A percentile compares a stretch with the other conserved stretches of the same genome.
phyloP scores from a whole-genome alignment of 495 filamentous ascomycete species.

The Penicillium cinerascens region DNA sequence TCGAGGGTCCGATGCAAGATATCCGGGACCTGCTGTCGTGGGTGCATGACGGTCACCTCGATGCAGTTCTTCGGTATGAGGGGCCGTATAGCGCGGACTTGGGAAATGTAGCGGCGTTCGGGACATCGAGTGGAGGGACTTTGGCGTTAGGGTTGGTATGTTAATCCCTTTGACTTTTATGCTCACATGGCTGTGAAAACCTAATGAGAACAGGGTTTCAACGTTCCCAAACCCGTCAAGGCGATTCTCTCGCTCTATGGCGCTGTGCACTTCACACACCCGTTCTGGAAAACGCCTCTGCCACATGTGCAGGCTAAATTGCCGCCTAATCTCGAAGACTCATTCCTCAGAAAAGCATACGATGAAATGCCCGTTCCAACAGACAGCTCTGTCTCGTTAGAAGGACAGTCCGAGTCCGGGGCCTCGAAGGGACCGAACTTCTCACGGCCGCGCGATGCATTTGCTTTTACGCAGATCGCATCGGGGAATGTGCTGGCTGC shows the following conservation, averaged over 20 bases:
- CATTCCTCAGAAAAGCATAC: conserved; percentile 27
- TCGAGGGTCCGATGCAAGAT: conserved; percentile 30
- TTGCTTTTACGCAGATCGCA: conserved; percentile 35
- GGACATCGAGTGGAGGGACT: conserved; percentile 31
- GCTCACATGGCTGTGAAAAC: neutral
- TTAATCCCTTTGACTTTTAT: neutral
- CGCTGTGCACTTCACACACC: conserved; percentile 31
- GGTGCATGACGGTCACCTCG: conserved; percentile 25
- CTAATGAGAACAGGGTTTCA: conserved; percentile 21
- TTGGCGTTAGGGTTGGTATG: conserved; percentile 30
- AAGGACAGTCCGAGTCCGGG: conserved; percentile 26
- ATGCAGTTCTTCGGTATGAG: conserved; percentile 10
- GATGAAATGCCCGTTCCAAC: conserved; percentile 26
- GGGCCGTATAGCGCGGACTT: conserved; percentile 19
- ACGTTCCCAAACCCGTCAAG: conserved; percentile 17
- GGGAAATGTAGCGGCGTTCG: conserved; percentile 32
- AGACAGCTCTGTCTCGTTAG: conserved; percentile 30
- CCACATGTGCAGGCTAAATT: conserved; percentile 54
- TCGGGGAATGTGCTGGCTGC: conserved; percentile 25
- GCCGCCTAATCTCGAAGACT: conserved; percentile 6
- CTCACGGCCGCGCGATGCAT: conserved; percentile 30
- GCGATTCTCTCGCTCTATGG: conserved; percentile 39
- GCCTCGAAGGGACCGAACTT: conserved; percentile 27
- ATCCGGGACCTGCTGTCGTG: conserved; percentile 28
- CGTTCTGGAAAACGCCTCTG: conserved; percentile 59